These are phyloP conservation scores for Isoetes taiwanensis DNA, from an alignment of 75 land plant species.

Conservation along the genomic window DNA sequence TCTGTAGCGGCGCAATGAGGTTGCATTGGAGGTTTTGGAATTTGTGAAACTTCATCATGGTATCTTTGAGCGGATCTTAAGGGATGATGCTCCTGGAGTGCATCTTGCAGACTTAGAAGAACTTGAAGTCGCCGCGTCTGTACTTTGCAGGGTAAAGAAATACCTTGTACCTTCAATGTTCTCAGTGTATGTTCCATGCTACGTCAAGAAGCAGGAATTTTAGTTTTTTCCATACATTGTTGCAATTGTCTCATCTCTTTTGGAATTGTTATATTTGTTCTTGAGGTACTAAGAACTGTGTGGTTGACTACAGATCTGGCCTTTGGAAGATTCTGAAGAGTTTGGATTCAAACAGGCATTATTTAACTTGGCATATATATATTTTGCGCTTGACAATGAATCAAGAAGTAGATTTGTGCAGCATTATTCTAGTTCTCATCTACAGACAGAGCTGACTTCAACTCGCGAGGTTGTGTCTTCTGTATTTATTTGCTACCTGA, in stretches of 20 bases:
- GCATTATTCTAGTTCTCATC: conserved; percentile 18
- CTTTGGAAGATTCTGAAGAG: conserved; percentile 67
- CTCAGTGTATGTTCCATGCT: neutral
- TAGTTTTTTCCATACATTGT: neutral
- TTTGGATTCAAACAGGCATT: conserved; percentile 70
- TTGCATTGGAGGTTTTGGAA: conserved; percentile 60
- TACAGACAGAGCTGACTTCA: conserved; percentile 3
- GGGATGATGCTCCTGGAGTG: conserved; percentile 38
- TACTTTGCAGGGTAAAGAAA: conserved; percentile 56
- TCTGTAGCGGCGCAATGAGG: conserved; percentile 61
- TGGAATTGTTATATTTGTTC: neutral
- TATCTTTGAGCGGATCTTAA: conserved; percentile 51
- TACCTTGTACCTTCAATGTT: neutral
- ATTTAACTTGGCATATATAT: conserved; percentile 38
- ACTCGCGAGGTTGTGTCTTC: conserved; percentile 32
- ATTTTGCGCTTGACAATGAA: conserved; percentile 39
- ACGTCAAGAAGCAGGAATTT: neutral
- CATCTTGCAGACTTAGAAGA: conserved; percentile 55
- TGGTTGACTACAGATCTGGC: conserved; percentile 99
- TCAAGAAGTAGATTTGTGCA: conserved; percentile 21
- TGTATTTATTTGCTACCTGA: neutral
- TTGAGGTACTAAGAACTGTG: no score
- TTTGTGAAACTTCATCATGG: conserved; percentile 65
- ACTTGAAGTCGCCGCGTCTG: conserved; percentile 57
- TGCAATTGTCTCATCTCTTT: neutral